A percentile compares a stretch with the other conserved stretches of the same genome.
Conservation (phyloP, 805 yeast species). For the Cyberlindnera americana region DNA sequence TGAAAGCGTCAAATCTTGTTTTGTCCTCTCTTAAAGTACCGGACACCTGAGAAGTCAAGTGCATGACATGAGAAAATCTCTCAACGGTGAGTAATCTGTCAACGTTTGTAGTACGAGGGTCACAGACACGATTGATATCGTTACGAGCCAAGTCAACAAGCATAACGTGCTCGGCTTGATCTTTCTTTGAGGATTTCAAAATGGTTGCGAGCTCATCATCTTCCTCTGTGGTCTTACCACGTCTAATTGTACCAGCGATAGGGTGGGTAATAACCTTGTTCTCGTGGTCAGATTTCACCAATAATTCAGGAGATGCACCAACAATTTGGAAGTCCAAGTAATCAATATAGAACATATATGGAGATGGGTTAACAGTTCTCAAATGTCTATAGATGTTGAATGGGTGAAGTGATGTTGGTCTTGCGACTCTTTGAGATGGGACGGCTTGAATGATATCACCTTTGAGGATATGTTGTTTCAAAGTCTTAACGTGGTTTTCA, state of each 20-base stretch:
- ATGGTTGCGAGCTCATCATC: constrained; percentile 80
- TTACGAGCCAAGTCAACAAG: constrained; percentile 96
- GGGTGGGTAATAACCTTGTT: constrained; percentile 90
- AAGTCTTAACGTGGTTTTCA: constrained; percentile 68
- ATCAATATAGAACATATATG: constrained; percentile 92
- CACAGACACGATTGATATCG: constrained; percentile 93
- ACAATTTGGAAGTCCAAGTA: constrained; percentile 88
- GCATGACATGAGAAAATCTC: constrained; percentile 96
- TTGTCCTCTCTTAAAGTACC: constrained; percentile 83
- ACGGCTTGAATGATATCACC: constrained; percentile 98
- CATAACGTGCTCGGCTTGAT: constrained; percentile 98
- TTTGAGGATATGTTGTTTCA: constrained; percentile 76
- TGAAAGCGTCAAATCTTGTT: constrained; percentile 92
- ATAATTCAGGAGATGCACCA: constrained; percentile 95
- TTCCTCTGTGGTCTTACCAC: constrained; percentile 90
- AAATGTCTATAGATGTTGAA: constrained; percentile 93
- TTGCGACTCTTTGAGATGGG: constrained; percentile 94
- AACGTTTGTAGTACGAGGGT: constrained; percentile 77
- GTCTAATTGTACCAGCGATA: constrained; percentile 91
- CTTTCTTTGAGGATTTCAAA: constrained; percentile 75
- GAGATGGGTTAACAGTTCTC: constrained; percentile 95
- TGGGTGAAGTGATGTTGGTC: constrained; percentile 94
- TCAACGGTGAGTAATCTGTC: constrained; percentile 88
- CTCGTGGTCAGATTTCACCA: constrained; percentile 74
- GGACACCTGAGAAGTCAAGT: constrained; percentile 89